phyloP scores from a whole-genome alignment of 768 basidiomycete genomes.

The Crucibulum laeve region DNA sequence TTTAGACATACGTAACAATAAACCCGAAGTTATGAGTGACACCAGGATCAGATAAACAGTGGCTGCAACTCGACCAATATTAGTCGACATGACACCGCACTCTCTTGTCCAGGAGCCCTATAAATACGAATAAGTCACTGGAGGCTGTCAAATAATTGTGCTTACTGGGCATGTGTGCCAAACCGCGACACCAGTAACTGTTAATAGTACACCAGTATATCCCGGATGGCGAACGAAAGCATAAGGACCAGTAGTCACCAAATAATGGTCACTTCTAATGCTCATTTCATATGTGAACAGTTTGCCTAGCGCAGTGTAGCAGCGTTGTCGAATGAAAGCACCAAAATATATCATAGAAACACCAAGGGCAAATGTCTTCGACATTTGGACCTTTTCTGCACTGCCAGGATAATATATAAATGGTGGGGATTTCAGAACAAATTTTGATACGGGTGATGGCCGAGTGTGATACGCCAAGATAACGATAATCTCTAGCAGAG shows the following conservation, averaged over 20 bases:
- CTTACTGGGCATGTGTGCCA: slow-evolving; percentile 33
- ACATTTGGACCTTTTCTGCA: slow-evolving; percentile 20
- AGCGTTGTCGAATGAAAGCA: slow-evolving; percentile 34
- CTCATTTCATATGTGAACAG: slow-evolving; percentile 51
- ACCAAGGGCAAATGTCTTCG: slow-evolving; percentile 30
- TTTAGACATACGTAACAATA: slow-evolving; percentile 35
- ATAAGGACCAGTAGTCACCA: slow-evolving; percentile 48
- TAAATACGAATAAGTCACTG: no score
- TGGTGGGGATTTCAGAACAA: no score
- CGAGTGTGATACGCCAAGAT: slow-evolving; percentile 33
- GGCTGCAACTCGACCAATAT: slow-evolving; percentile 22
- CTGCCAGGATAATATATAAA: slow-evolving; percentile 18
- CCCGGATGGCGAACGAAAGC: slow-evolving; percentile 43
- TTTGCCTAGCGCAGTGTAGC: slow-evolving; percentile 41
- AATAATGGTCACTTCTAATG: slow-evolving; percentile 39
- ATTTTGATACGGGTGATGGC: no score
- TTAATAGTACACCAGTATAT: slow-evolving; percentile 38
- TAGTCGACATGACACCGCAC: slow-evolving; percentile 31
- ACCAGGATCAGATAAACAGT: slow-evolving; percentile 22
- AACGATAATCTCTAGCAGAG: slow-evolving; percentile 30
- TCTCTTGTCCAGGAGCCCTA: slow-evolving; percentile 45
- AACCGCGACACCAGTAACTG: slow-evolving; percentile 26
- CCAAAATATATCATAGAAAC: slow-evolving; percentile 32
- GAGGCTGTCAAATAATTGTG: no score
- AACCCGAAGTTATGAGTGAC: slow-evolving; percentile 22